Evolutionary conservation across 306 rosid species (phyloP).

Genomic region (Senna siamea): DNA sequence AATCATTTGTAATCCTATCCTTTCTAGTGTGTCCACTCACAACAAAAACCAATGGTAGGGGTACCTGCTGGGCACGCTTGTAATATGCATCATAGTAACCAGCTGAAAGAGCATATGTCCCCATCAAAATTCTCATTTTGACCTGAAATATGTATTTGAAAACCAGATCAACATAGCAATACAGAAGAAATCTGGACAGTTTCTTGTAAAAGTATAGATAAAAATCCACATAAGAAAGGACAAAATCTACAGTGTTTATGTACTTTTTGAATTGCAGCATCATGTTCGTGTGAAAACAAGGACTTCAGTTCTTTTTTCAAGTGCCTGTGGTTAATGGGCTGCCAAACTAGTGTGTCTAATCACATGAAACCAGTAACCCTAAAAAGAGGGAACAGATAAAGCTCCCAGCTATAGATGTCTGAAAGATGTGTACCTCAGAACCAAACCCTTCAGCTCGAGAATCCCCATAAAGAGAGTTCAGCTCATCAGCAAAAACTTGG

Average conservation of each 20-base stretch:
- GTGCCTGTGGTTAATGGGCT: slow-evolving; percentile 1
- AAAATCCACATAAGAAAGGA: not conserved
- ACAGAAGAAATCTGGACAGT: slow-evolving; percentile 22
- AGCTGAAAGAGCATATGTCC: slow-evolving; percentile 96
- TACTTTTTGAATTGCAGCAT: not conserved
- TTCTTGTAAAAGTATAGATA: slow-evolving; percentile 1
- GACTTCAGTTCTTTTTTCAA: no score
- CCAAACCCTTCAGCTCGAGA: slow-evolving; percentile 94
- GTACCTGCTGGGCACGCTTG: slow-evolving; percentile 99
- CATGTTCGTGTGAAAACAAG: not conserved
- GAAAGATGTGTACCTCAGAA: slow-evolving; percentile 67
- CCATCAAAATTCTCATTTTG: slow-evolving; percentile 94
- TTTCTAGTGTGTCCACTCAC: no score
- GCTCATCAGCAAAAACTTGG: slow-evolving; percentile 73
- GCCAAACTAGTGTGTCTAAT: not conserved
- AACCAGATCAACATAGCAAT: slow-evolving; percentile 21
- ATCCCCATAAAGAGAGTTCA: slow-evolving; percentile 71
- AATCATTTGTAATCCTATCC: no score
- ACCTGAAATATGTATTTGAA: slow-evolving; percentile 59
- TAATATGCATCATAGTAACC: slow-evolving; percentile 99
- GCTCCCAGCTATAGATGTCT: not conserved
- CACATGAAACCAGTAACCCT: not conserved
- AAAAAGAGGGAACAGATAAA: not conserved
- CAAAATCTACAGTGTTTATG: not conserved
- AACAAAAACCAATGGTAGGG: slow-evolving; percentile 20